These are phyloP conservation scores for Fusarium humuli DNA, from an alignment of 2,329 filamentous ascomycete genomes.

Conservation along the genomic window DNA sequence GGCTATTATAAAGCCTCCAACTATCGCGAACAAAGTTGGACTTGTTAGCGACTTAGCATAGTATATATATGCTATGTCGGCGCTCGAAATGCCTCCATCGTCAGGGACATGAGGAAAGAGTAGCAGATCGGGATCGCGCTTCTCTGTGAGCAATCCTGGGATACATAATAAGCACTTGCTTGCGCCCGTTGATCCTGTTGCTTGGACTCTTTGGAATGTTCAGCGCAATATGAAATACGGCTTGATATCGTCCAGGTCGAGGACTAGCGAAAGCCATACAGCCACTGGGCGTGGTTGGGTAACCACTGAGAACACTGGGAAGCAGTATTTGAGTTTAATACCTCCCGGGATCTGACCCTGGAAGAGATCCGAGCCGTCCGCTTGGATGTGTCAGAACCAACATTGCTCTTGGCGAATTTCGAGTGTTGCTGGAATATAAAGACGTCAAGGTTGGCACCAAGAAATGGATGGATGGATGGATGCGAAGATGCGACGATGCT, in stretches of 20 bases:
- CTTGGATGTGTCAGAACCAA: slow-evolving; percentile 9
- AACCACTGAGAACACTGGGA: slow-evolving; percentile 17
- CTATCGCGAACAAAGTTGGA: background rate
- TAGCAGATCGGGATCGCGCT: background rate
- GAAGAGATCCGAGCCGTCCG: background rate
- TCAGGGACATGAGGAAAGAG: background rate
- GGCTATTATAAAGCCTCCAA: slow-evolving; percentile 4
- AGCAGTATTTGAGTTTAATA: slow-evolving; percentile 6
- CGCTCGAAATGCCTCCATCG: background rate
- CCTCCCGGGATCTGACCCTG: slow-evolving; percentile 8
- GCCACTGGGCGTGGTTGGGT: slow-evolving; percentile 11
- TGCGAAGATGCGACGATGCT: background rate
- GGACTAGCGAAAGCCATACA: slow-evolving; percentile 28
- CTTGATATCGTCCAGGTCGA: slow-evolving; percentile 1
- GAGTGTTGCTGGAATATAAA: background rate
- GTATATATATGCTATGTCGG: background rate
- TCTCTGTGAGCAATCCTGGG: background rate
- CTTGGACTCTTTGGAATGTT: slow-evolving; percentile 18
- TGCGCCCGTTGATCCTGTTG: background rate
- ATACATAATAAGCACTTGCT: slow-evolving; percentile 27
- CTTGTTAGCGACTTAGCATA: background rate
- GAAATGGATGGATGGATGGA: background rate
- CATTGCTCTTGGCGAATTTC: background rate
- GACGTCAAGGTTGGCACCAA: background rate
- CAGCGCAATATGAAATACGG: slow-evolving; percentile 2